Evolutionary conservation across 208 protist species (phyloP).

Genomic region (Hexamita inflata): DNA sequence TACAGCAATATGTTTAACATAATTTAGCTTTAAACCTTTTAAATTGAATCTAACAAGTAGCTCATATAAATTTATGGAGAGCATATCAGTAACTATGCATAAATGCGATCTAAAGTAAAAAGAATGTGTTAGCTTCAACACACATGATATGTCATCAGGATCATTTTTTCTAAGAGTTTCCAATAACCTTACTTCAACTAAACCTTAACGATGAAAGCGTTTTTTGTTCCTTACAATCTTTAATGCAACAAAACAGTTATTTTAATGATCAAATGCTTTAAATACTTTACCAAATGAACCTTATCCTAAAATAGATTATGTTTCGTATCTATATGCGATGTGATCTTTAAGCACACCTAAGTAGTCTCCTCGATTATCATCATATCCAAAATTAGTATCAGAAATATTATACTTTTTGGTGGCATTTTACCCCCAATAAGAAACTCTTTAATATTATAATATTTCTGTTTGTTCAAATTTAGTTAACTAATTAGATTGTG

Average conservation of each 20-base stretch:
- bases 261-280: constrained; percentile 43
- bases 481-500: constrained; percentile 56
- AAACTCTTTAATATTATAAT: constrained; percentile 53
- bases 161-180: constrained; percentile 26
- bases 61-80: constrained; percentile 68
- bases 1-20: constrained; percentile 44
- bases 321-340: constrained; percentile 62
- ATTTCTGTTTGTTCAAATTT: constrained; percentile 60
- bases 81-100: constrained; percentile 63
- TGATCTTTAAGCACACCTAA: constrained; percentile 65
- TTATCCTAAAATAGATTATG: constrained; percentile 59
- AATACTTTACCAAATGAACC: constrained; percentile 74
- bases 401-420: constrained; percentile 42
- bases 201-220: constrained; percentile 37
- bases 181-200: constrained; percentile 41
- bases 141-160: neutral
- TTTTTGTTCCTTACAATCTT: constrained; percentile 50
- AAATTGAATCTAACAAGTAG: constrained; percentile 62
- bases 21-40: constrained; percentile 48
- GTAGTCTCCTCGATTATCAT: constrained; percentile 72
- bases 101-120: constrained; percentile 45
- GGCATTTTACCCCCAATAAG: constrained; percentile 59
- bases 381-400: constrained; percentile 62
- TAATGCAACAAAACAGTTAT: constrained; percentile 29
- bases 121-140: constrained; percentile 25